A percentile compares a stretch with the other conserved stretches of the same genome.
phyloP scores from a whole-genome alignment of 495 filamentous ascomycete genomes.

The Penicillium silybi region DNA sequence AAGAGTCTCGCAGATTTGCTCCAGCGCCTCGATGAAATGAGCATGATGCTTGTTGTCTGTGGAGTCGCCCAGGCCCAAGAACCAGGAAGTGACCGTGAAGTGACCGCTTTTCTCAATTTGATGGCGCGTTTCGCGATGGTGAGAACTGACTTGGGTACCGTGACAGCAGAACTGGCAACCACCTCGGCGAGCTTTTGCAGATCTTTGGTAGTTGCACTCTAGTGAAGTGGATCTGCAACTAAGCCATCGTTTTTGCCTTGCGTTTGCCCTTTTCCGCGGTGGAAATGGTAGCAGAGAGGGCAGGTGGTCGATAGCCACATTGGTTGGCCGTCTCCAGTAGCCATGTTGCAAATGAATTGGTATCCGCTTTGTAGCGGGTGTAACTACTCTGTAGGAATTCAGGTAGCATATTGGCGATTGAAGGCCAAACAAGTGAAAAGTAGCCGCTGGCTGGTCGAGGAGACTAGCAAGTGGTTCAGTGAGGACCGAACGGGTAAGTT shows the following conservation, averaged over 20 bases:
- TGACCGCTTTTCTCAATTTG: constrained; percentile 27
- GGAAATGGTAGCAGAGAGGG: constrained; percentile 14
- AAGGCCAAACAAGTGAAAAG: too few relatives aligned
- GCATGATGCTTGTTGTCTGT: constrained; percentile 19
- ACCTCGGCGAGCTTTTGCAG: constrained; percentile 27
- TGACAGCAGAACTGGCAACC: constrained; percentile 21
- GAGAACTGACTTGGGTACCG: constrained; percentile 23
- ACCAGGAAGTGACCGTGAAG: constrained; percentile 28
- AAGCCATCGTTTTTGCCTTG: constrained; percentile 15
- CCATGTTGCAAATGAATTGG: constrained; percentile 45
- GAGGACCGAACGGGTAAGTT: too few relatives aligned
- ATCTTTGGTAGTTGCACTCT: constrained; percentile 21
- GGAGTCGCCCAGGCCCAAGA: constrained; percentile 23
- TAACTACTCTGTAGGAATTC: constrained; percentile 38
- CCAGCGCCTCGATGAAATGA: constrained; percentile 26
- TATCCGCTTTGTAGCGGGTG: constrained; percentile 48
- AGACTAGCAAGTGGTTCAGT: too few relatives aligned
- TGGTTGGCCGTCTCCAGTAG: constrained; percentile 44
- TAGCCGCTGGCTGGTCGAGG: too few relatives aligned
- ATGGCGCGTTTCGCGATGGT: constrained; percentile 26
- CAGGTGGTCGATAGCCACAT: constrained; percentile 23
- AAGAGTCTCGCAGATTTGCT: constrained; percentile 26
- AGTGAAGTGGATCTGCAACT: constrained; percentile 13
- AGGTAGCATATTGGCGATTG: constrained; percentile 14
- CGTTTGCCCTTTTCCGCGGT: constrained; percentile 15